Conservation (phyloP, 805 yeast genomes). For the Schwanniomyces yamadae region DNA sequence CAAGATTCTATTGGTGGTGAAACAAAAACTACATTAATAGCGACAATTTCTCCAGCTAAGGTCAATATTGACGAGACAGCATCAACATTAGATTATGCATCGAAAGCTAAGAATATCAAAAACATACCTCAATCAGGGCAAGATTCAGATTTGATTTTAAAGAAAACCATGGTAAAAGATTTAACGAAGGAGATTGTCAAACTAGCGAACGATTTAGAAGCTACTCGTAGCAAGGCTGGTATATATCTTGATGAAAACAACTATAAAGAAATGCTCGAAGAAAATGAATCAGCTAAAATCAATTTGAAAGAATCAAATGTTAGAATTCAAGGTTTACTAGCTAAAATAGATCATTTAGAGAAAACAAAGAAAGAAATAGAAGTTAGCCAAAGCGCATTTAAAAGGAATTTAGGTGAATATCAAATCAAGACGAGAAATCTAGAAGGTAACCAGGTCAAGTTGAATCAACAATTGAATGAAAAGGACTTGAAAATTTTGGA, state of each 20-base stretch:
- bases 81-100: slow-evolving; percentile 85
- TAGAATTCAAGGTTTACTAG: slow-evolving; percentile 5
- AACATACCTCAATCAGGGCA: slow-evolving; percentile 54
- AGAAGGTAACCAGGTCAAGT: slow-evolving; percentile 3
- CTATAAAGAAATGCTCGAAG: slow-evolving; percentile 34
- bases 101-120: slow-evolving; percentile 77
- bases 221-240: slow-evolving; percentile 65
- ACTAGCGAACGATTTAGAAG: slow-evolving; percentile 57
- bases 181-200: slow-evolving; percentile 54
- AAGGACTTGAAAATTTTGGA: slow-evolving; percentile 4
- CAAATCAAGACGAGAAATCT: slow-evolving; percentile 5
- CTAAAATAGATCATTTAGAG: slow-evolving; percentile 8
- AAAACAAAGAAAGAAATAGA: slow-evolving; percentile 4
- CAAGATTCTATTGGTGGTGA: slow-evolving; percentile 87
- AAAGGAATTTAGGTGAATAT: slow-evolving; percentile 5
- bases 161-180: slow-evolving; percentile 52
- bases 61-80: slow-evolving; percentile 77
- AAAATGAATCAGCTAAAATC: slow-evolving; percentile 27
- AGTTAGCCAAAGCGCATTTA: slow-evolving; percentile 3
- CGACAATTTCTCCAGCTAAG: slow-evolving; percentile 83
- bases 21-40: slow-evolving; percentile 83
- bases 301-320: slow-evolving; percentile 19
- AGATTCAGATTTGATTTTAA: slow-evolving; percentile 44
- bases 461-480: slow-evolving; percentile 3
- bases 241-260: slow-evolving; percentile 60